Base-by-base conservation (phyloP, 768 basidiomycete species). In the Kockovaella imperatae region DNA sequence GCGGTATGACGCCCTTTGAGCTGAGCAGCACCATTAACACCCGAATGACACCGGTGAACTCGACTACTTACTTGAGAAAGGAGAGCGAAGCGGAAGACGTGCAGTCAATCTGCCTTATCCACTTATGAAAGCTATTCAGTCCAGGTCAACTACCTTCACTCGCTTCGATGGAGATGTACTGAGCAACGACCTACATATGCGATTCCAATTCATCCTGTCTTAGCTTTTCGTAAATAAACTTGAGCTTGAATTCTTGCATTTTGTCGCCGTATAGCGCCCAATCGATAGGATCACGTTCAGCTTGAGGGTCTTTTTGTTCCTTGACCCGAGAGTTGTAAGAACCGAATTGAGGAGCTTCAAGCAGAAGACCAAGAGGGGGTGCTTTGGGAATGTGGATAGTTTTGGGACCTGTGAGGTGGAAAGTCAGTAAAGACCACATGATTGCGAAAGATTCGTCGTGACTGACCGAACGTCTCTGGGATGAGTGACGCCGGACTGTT, bases 321-420 rank as follows among this genome's bases (percentile, higher is more conserved):
- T 17, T 43, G 29, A 74, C 58, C 11, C 66, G 61, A 18, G 54
- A 39, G 56, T 76, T 75, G 62, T 75, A 75, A n/a, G 62, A 58
- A 25, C 60, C 54, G 57, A 75, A 77, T 36, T 71, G 64, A 2
- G 75, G 75, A 36, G 72, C 69, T 72, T 97, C 89, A 21, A 99
- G 80, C 20, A 99, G 75, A 4, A 99, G 78, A 11, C 95, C 95
- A 15, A 99, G 77, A 2, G 90, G 84, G 11, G 95, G 95, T 75
- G 96, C 93, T 74, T 93, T 96, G 15, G 95, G 95, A 18, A 96
- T 78, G 64, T 86, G 80, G 29, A 91, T 85, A 32, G 75, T 74
- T 14, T 80, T 78, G 3, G 84, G 82, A 15, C 65, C 64, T 66
- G 45, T 14, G 35, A n/a, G 3, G 35, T 20, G 23, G 29, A 24